Evolutionary conservation across 345 rosid species (phyloP), one percentile per base, ranked within the genome.

Genomic region (Cardamine resedifolia): DNA sequence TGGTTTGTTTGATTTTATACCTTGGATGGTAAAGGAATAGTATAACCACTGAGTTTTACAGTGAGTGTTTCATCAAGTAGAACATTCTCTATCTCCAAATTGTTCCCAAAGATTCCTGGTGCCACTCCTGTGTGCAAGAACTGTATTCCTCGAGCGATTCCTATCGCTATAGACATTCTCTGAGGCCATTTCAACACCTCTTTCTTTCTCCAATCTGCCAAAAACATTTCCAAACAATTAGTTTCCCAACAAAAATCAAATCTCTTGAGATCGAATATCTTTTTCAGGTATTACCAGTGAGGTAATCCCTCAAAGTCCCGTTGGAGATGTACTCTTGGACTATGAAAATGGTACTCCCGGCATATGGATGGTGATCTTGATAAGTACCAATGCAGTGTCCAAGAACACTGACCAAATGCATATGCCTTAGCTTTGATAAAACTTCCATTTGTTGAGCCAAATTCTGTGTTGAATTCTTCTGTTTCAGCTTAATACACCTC

Each of bases 111-210:
- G 41, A 94, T 81, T 16, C 96, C 96, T 19, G 95, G 91, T 28
- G 96, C 82, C 21, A 91, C 86, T 73, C 96, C 97, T 2, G 88
- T 82, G 80, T 94, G 99, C 82, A 94, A 76, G 83, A 94, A 94
- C 68, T 91, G 99, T 64, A 89, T 84, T 52, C 97, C 97, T 68
- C 96, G 85, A 6, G 97, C 92, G 10, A 88, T 82, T 12, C 96
- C 96, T 28, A 94, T 88, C 7, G 85, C 78, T 60, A 86, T 87
- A 0, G 96, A 85, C 92, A 91, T 89, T 78, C 97, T 83, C 73
- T 91, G 91, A 4, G 96, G 96, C 99, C 97, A 94, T 75, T 89
- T 91, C 34, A 94, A 82, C 47, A 75, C 70, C 62, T 91, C 93
- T 81, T 83, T 90, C 76, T 84, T 94, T 64, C 82, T 89, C 83